Percentiles rank a stretch among this genome's conserved stretches.
These are phyloP conservation scores for Cutaneotrichosporon sp. DNA, from an alignment of 1,284 basidiomycete species.

Conservation along the genomic window DNA sequence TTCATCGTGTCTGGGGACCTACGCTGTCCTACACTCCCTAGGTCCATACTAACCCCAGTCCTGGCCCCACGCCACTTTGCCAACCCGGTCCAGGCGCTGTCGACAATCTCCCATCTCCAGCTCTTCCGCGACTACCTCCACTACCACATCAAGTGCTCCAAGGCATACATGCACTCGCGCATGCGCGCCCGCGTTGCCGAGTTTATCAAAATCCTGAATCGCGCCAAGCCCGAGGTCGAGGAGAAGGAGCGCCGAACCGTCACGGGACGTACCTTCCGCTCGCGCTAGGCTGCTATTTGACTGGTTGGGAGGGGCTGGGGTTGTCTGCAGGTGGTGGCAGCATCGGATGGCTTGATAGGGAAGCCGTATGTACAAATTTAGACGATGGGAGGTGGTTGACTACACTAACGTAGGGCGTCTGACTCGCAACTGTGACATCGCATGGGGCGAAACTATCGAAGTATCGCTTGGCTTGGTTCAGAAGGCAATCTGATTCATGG, in stretches of 20 bases:
- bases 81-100: slow-evolving; percentile 65
- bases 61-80: slow-evolving; percentile 94
- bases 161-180: slow-evolving; percentile 98
- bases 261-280: slow-evolving; percentile 50
- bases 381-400: no score
- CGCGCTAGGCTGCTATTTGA: slow-evolving; percentile 28
- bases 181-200: slow-evolving; percentile 93
- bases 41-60: slow-evolving; percentile 59
- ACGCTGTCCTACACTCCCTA: no score
- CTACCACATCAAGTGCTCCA: slow-evolving; percentile 98
- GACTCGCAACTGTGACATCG: no score
- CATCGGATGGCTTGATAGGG: no score
- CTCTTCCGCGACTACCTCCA: slow-evolving; percentile 97
- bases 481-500: no score
- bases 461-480: no score
- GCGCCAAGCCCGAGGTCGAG: slow-evolving; percentile 89
- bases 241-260: slow-evolving; percentile 79
- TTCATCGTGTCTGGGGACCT: no score
- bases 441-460: no score
- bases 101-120: slow-evolving; percentile 92
- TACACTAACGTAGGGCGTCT: no score
- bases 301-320: no score
- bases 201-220: slow-evolving; percentile 95
- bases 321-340: no score
- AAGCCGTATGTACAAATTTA: not conserved